Conservation (phyloP, 371 early-diverging fungal species). For the Mucor circinelloides region DNA sequence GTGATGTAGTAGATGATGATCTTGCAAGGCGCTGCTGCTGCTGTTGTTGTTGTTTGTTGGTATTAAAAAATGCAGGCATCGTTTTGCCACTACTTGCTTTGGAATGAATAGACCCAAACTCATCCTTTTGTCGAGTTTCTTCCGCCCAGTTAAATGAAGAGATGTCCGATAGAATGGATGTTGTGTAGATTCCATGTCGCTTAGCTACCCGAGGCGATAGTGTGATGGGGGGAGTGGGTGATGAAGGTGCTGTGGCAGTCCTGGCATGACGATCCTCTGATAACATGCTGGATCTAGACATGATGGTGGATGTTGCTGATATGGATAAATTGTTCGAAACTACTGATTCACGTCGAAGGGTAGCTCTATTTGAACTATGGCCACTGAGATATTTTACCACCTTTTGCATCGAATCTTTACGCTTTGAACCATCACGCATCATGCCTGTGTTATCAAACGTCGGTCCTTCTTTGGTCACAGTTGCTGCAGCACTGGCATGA, state of each 20-base stretch:
- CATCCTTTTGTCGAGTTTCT: background rate
- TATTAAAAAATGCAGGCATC: background rate
- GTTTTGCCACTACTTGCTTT: background rate
- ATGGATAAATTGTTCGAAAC: background rate
- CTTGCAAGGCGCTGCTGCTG: background rate
- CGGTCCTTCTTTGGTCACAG: background rate
- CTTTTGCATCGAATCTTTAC: background rate
- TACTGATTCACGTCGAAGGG: background rate
- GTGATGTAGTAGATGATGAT: background rate
- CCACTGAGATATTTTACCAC: background rate
- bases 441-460: background rate
- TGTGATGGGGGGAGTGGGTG: background rate
- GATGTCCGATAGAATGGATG: background rate
- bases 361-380: background rate
- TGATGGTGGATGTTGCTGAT: background rate
- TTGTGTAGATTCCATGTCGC: background rate
- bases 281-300: background rate
- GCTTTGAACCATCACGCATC: background rate
- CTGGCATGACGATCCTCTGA: background rate
- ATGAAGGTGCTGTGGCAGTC: background rate
- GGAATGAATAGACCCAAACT: background rate
- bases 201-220: background rate
- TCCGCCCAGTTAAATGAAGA: background rate
- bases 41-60: background rate
- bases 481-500: background rate